Base-by-base conservation (phyloP, 2,329 filamentous ascomycete species). In the Aspergillus awamori region DNA sequence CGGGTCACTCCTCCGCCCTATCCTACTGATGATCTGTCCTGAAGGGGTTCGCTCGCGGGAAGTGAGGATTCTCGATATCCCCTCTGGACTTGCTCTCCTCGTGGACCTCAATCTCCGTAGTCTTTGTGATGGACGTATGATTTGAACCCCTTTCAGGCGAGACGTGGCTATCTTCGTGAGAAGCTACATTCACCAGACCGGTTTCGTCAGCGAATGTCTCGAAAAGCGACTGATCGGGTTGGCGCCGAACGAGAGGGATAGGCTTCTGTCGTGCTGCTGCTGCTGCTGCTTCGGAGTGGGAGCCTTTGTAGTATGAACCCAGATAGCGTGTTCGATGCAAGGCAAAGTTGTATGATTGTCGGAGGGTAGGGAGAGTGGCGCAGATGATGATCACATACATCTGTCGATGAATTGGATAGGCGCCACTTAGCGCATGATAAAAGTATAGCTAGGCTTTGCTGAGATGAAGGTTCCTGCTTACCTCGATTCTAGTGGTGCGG, bases 351-450 rank as follows among this genome's bases (percentile, higher is more conserved):
- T 63, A 63, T 11, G 56, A 58, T 24, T 59, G 59, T 3, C 55
- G 59, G 4, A 62, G 62, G 10, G 59, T 62, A 1, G 62, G 62
- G 3, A 63, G 41, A 11, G 59, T 59, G 1, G 62, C 62, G 39
- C 62, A 63, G 24, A 63, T 59, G 24, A 63, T 63, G 8, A 63
- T 62, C 10, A 63, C 54, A 22, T 62, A 62, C 62, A 62, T 63
- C 56, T 61, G 24, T 36, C 11, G 33, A 36, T 36, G 33, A 11
- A 36, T 1, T 5, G 33, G 10, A 36, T 13, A 11, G 33, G 33
- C 33, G 33, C 33, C 33, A 36, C 33, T 36, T 36, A 36, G 33
- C 33, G 33, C 33, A 36, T 36, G 33, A 36, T 36, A 36, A 36
- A 36, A 36, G 33, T 36, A 36, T 36, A 36, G 28, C 10, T 30